Evolutionary conservation across 441 rosid genomes (phyloP).

Genomic region (Mallotus japonicus): DNA sequence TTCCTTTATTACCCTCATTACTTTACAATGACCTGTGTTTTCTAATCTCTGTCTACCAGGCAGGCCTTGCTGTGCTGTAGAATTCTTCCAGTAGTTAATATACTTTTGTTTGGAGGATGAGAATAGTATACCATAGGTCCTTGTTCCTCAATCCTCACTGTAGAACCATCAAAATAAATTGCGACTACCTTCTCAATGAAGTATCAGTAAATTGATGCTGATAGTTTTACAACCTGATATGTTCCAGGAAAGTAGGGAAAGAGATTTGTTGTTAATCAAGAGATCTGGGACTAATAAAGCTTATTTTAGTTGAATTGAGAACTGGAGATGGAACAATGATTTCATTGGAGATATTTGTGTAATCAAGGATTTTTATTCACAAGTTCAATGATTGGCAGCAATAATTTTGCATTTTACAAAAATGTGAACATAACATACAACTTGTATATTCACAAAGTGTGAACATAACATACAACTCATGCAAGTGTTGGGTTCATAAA

Average conservation of each 20-base stretch:
- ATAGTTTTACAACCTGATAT: not conserved
- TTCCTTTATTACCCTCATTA: slow-evolving; percentile 3
- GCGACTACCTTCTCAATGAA: not conserved
- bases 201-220: not conserved
- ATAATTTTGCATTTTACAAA: not conserved
- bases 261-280: not conserved
- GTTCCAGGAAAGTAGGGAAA: not conserved
- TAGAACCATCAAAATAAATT: not conserved
- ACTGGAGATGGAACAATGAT: not conserved
- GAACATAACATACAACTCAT: not conserved
- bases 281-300: not conserved
- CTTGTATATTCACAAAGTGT: not conserved
- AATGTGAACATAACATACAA: not conserved
- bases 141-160: not conserved
- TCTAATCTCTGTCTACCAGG: not conserved
- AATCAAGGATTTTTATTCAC: not conserved
- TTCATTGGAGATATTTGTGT: not conserved
- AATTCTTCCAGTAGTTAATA: not conserved
- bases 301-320: not conserved
- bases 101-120: not conserved
- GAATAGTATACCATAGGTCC: not conserved
- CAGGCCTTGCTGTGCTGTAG: not conserved
- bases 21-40: not conserved
- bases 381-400: not conserved
- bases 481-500: not conserved